Conservation (phyloP, 2,329 filamentous ascomycete genomes). For the Arthrinium puccinioides region DNA sequence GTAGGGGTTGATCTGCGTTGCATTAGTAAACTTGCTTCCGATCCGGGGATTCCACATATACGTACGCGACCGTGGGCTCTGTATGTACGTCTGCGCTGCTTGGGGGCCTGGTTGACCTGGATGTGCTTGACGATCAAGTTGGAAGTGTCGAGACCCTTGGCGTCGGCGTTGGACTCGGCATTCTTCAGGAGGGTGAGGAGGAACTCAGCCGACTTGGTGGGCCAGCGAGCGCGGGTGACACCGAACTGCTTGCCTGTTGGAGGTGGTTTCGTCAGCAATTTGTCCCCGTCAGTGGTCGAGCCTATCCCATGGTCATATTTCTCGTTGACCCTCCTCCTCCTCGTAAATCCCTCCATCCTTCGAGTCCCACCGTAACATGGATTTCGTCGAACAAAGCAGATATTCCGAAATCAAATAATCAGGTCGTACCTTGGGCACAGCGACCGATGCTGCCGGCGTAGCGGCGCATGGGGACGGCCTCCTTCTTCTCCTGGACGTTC, state of each 20-base stretch:
- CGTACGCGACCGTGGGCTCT: conserved; percentile 99
- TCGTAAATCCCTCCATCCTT: no score
- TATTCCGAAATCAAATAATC: no score
- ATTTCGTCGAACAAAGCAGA: no score
- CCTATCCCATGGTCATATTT: no score
- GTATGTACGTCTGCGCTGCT: conserved; percentile 99
- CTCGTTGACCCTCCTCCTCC: no score
- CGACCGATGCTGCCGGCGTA: conserved; percentile 94
- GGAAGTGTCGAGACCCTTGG: conserved; percentile 94
- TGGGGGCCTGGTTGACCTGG: conserved; percentile 99
- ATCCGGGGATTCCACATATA: conserved; percentile 24
- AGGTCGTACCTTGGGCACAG: conserved; percentile 96
- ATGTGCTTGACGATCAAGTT: conserved; percentile 99
- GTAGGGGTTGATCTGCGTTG: conserved; percentile 91
- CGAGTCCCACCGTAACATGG: no score
- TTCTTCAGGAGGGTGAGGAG: conserved; percentile 95
- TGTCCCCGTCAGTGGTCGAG: no score
- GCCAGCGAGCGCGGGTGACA: conserved; percentile 97
- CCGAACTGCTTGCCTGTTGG: conserved; percentile 91
- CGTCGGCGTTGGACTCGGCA: conserved; percentile 93
- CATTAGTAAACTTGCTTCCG: no score
- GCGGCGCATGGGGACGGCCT: conserved; percentile 97
- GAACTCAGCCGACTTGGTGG: conserved; percentile 98
- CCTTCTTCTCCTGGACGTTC: conserved; percentile 95
- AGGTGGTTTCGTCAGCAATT: no score